phyloP scores from a whole-genome alignment of 2,329 filamentous ascomycete genomes.

The Alternaria metachromatica region DNA sequence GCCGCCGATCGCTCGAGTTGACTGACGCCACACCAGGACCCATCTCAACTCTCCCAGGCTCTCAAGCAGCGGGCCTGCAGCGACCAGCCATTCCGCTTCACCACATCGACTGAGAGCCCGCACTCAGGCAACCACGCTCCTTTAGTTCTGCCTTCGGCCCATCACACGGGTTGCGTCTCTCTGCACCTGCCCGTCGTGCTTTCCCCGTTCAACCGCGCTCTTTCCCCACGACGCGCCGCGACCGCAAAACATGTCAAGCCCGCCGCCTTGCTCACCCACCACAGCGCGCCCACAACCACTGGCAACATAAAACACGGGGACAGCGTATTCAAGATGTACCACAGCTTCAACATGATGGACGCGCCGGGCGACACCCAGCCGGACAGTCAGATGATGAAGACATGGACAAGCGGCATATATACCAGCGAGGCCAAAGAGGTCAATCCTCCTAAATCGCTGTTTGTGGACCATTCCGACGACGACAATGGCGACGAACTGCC shows the following conservation, averaged over 20 bases:
- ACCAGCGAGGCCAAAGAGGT: slow-evolving; percentile 15
- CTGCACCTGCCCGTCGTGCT: slow-evolving; percentile 21
- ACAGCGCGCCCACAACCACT: slow-evolving; percentile 41
- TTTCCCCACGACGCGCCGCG: slow-evolving; percentile 39
- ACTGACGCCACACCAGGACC: slow-evolving; percentile 39
- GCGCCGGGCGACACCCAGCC: slow-evolving; percentile 55
- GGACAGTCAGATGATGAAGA: slow-evolving; percentile 55
- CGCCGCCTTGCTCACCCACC: slow-evolving; percentile 32
- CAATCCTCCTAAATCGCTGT: slow-evolving; percentile 25
- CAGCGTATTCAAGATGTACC: slow-evolving; percentile 33
- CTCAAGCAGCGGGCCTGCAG: slow-evolving; percentile 44
- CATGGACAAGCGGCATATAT: slow-evolving; percentile 44
- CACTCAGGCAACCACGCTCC: slow-evolving; percentile 15
- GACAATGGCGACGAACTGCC: slow-evolving; percentile 22
- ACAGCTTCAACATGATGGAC: slow-evolving; percentile 50
- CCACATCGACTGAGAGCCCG: slow-evolving; percentile 30
- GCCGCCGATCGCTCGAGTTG: slow-evolving; percentile 34
- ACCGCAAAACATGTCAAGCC: slow-evolving; percentile 39
- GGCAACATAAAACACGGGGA: slow-evolving; percentile 25
- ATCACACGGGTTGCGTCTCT: slow-evolving; percentile 6
- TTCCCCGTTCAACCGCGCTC: slow-evolving; percentile 19
- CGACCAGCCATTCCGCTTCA: slow-evolving; percentile 30
- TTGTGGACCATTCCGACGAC: slow-evolving; percentile 21
- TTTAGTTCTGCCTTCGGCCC: slow-evolving; percentile 13
- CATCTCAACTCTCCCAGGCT: slow-evolving; percentile 46